phyloP scores from a whole-genome alignment of 306 rosid genomes.

The Prunus kanzakura region DNA sequence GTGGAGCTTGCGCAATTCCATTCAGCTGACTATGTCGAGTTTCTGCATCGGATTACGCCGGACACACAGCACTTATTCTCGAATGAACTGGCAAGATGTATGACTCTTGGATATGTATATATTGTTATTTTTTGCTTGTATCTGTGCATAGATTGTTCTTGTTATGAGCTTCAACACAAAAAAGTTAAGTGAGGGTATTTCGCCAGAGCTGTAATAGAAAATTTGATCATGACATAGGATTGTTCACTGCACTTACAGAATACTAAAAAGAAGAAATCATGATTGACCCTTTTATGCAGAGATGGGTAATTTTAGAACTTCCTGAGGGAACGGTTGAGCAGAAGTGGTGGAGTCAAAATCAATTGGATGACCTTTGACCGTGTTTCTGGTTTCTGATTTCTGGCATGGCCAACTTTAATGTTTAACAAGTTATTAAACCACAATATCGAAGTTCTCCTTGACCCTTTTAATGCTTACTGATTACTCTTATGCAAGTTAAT shows the following conservation, averaged over 20 bases:
- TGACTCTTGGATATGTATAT: neutral
- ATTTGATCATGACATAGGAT: neutral
- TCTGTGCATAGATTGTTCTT: neutral
- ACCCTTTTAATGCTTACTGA: neutral
- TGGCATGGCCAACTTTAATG: neutral
- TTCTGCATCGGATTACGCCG: conserved; percentile 89
- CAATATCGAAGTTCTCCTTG: neutral
- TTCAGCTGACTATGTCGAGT: conserved; percentile 87
- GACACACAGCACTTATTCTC: conserved; percentile 81
- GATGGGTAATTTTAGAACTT: neutral
- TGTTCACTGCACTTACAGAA: neutral
- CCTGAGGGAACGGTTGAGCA: neutral
- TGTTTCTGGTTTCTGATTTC: neutral
- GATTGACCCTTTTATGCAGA: neutral
- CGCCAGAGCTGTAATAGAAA: neutral
- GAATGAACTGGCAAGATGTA: conserved; percentile 75
- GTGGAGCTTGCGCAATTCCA: conserved; percentile 99
- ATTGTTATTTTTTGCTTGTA: neutral
- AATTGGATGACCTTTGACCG: neutral
- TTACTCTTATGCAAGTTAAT: neutral
- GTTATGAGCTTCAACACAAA: neutral
- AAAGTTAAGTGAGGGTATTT: neutral
- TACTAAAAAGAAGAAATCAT: neutral
- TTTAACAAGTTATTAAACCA: neutral
- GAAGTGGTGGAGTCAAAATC: neutral